Evolutionary conservation across 306 rosid species (phyloP).

Genomic region (Argentina anserina): DNA sequence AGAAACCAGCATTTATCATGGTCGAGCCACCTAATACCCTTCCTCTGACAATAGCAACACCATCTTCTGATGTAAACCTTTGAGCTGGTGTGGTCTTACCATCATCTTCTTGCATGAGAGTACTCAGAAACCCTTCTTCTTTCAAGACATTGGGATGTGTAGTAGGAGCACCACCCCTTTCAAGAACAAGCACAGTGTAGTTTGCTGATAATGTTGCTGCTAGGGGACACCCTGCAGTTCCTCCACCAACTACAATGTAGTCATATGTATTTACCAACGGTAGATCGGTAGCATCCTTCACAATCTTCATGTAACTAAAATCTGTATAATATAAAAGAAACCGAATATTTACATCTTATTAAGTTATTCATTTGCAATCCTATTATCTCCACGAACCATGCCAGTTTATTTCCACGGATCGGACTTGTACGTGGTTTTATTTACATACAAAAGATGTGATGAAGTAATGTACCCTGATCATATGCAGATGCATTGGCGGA

Average conservation of each 20-base stretch:
- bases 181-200: conserved; percentile 24
- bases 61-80: conserved; percentile 17
- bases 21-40: conserved; percentile 32
- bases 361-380: too few relatives aligned
- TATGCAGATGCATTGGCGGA: background rate
- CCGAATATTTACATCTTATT: background rate
- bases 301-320: conserved; percentile 29
- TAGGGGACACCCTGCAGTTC: conserved; percentile 40
- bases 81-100: conserved; percentile 6
- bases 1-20: conserved; percentile 26
- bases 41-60: conserved; percentile 19
- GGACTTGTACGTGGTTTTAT: too few relatives aligned
- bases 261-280: conserved; percentile 18
- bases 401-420: too few relatives aligned
- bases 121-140: background rate
- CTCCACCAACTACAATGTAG: conserved; percentile 41
- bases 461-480: too few relatives aligned
- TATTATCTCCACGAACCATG: too few relatives aligned
- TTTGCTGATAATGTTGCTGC: conserved; percentile 31
- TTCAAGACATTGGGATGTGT: background rate
- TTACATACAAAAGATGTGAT: too few relatives aligned
- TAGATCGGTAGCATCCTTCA: conserved; percentile 13
- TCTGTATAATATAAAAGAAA: conserved; percentile 7
- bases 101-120: background rate
- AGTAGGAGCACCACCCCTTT: conserved; percentile 25